Percentiles rank a stretch among this genome's conserved stretches.
phyloP scores from a whole-genome alignment of 164 flowering plant genomes.

The Magnolia officinalis region DNA sequence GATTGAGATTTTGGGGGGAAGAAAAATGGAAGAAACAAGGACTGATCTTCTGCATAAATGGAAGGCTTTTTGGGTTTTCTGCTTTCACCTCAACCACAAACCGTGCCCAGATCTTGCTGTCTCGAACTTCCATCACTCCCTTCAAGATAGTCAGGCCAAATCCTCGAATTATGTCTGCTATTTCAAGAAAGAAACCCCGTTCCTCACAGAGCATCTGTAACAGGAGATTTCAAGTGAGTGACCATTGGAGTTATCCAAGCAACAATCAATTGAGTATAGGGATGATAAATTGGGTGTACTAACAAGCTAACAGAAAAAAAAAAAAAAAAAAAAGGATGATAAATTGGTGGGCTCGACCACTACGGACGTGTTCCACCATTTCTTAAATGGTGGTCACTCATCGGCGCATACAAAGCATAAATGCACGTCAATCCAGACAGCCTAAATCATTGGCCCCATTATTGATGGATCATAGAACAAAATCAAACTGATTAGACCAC shows the following conservation, averaged over 20 bases:
- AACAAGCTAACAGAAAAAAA: too few relatives aligned
- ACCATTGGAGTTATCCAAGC: neutral
- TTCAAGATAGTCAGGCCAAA: slow-evolving; percentile 84
- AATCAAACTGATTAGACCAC: neutral
- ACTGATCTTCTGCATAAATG: neutral
- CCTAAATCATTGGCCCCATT: neutral
- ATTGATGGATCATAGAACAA: neutral
- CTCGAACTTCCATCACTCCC: slow-evolving; percentile 76
- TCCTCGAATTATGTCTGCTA: slow-evolving; percentile 74
- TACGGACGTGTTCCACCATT: neutral
- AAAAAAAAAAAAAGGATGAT: neutral
- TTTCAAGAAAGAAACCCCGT: slow-evolving; percentile 75
- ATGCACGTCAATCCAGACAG: too few relatives aligned
- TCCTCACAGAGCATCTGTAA: slow-evolving; percentile 86
- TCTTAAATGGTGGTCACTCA: neutral
- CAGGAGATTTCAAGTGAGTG: neutral
- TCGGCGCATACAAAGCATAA: neutral
- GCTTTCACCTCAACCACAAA: slow-evolving; percentile 76
- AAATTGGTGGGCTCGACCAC: neutral
- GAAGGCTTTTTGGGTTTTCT: neutral
- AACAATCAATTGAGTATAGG: neutral
- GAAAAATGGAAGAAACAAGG: neutral
- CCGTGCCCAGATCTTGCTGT: slow-evolving; percentile 79
- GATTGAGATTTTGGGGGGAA: neutral
- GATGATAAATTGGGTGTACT: neutral